A percentile compares a stretch with the other conserved stretches of the same genome.
Evolutionary conservation across 768 basidiomycete genomes (phyloP).

Genomic region (Pisolithus microcarpus): DNA sequence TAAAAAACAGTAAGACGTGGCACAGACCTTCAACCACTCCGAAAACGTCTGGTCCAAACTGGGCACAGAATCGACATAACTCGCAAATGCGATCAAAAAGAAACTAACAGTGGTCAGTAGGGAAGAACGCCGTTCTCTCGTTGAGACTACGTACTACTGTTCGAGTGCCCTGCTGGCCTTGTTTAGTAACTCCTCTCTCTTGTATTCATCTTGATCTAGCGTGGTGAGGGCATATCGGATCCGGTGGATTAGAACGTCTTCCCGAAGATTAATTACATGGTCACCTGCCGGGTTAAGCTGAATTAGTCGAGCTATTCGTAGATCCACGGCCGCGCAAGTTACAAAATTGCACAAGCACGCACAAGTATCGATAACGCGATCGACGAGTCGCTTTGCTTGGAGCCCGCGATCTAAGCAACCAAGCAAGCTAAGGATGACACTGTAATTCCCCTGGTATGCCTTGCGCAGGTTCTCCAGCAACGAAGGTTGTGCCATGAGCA

Average conservation of each 20-base stretch:
- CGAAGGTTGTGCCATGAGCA: constrained; percentile 72
- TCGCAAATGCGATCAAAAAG: constrained; percentile 91
- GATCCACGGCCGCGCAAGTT: background rate
- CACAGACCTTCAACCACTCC: constrained; percentile 72
- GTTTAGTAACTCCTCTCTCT: constrained; percentile 44
- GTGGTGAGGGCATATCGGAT: constrained; percentile 80
- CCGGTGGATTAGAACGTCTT: constrained; percentile 78
- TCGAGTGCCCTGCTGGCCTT: constrained; percentile 74
- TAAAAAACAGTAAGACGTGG: background rate
- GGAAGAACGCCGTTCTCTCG: background rate
- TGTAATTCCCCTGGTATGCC: constrained; percentile 89
- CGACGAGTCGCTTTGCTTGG: constrained; percentile 82
- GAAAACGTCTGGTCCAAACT: constrained; percentile 67
- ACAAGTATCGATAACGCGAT: constrained; percentile 78
- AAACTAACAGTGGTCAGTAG: constrained; percentile 45
- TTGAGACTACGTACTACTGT: constrained; percentile 68
- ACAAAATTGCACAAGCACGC: constrained; percentile 13
- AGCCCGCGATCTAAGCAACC: constrained; percentile 89
- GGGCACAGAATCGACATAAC: constrained; percentile 68
- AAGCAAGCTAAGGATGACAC: constrained; percentile 82
- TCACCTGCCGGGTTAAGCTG: constrained; percentile 48
- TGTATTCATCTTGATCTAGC: constrained; percentile 55
- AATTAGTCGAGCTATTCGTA: constrained; percentile 10
- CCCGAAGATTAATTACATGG: constrained; percentile 86
- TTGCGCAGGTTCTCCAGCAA: constrained; percentile 83